phyloP scores from a whole-genome alignment of 2,329 filamentous ascomycete species.

The Teratosphaeria zuluensis region DNA sequence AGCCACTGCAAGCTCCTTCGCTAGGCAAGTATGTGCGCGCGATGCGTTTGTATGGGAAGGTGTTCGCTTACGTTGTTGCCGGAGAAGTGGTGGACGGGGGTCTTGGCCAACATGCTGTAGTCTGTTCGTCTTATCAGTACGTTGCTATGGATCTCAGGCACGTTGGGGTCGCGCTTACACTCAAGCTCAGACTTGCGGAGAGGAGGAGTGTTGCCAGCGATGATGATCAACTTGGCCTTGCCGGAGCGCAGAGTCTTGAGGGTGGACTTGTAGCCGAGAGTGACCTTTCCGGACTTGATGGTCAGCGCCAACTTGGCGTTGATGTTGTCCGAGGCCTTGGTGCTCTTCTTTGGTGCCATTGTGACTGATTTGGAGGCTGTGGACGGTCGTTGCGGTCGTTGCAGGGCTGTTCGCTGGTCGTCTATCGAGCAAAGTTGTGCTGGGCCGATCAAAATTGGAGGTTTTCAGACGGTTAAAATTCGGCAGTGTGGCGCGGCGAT shows the following conservation, averaged over 20 bases:
- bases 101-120: constrained; percentile 88
- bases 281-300: constrained; percentile 52
- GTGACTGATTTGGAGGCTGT: constrained; percentile 19
- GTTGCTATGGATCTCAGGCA: not conserved
- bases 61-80: constrained; percentile 92
- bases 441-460: not conserved
- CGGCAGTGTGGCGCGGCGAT: not conserved
- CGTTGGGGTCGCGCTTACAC: constrained; percentile 39
- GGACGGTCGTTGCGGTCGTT: not conserved
- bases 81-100: constrained; percentile 91
- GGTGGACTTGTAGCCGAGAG: constrained; percentile 79
- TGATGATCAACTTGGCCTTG: constrained; percentile 98
- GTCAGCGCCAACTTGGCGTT: constrained; percentile 54
- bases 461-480: not conserved
- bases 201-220: constrained; percentile 90
- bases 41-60: constrained; percentile 4
- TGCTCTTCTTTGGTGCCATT: constrained; percentile 70
- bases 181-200: constrained; percentile 91
- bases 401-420: not conserved
- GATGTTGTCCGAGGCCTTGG: constrained; percentile 79
- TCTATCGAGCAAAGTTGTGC: not conserved
- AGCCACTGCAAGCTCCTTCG: constrained; percentile 27
- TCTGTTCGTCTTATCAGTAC: constrained; percentile 28
- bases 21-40: constrained; percentile 14
- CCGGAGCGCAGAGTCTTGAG: constrained; percentile 85